A percentile compares a stretch with the other conserved stretches of the same genome.
phyloP scores from a whole-genome alignment of 306 rosid species.

The Acacia acuminata region DNA sequence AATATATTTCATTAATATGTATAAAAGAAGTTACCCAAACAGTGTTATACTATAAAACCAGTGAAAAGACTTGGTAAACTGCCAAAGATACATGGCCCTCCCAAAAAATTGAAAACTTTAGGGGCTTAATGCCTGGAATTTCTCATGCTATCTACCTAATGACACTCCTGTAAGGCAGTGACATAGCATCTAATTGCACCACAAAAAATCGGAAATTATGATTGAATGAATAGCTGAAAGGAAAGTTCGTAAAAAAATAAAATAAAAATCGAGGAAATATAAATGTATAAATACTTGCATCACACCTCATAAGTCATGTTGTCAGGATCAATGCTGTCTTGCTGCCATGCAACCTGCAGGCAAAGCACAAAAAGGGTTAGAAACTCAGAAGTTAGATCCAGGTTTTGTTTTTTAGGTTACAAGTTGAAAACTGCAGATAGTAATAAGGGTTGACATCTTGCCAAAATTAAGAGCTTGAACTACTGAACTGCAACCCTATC shows the following conservation, averaged over 20 bases:
- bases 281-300: background rate
- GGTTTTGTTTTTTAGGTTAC: background rate
- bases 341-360: slow-evolving; percentile 83
- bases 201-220: slow-evolving; percentile 17
- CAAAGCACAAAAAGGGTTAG: slow-evolving; percentile 27
- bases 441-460: background rate
- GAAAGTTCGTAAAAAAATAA: background rate
- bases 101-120: background rate
- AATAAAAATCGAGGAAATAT: background rate
- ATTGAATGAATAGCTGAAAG: background rate
- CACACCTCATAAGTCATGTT: slow-evolving; percentile 93
- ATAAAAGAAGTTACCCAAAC: background rate
- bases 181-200: slow-evolving; percentile 5
- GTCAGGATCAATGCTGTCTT: slow-evolving; percentile 83
- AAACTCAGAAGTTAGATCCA: background rate
- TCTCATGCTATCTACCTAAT: background rate
- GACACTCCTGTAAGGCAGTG: background rate
- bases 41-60: background rate
- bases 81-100: background rate
- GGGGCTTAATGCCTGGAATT: background rate
- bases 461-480: slow-evolving; percentile 18
- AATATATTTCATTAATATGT: background rate
- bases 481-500: slow-evolving; percentile 6
- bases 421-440: slow-evolving; percentile 1
- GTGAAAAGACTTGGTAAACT: background rate